These are phyloP conservation scores for Pyrenophora seminiperda DNA, from an alignment of 2,329 filamentous ascomycete species.

Conservation along the genomic window DNA sequence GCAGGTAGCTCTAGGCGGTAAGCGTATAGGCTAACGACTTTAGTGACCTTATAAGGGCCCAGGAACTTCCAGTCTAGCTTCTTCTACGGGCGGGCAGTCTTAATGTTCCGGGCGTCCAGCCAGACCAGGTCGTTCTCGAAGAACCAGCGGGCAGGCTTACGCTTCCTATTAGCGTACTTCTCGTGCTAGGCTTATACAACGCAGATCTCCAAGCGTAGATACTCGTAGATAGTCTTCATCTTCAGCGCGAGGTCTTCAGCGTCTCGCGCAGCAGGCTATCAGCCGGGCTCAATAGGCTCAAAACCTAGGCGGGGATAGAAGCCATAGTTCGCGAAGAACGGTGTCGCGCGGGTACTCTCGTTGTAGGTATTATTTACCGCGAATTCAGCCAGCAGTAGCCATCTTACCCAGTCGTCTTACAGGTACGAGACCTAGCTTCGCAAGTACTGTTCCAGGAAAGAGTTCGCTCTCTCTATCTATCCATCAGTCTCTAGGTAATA, in stretches of 20 bases:
- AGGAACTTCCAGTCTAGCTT: not conserved
- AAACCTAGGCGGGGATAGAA: not conserved
- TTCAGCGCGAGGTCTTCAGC: not conserved
- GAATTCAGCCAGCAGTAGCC: not conserved
- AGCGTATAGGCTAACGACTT: not conserved
- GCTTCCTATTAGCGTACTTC: not conserved
- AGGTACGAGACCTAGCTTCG: not conserved
- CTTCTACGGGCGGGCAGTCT: not conserved
- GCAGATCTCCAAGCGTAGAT: too few relatives aligned
- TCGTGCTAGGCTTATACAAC: not conserved
- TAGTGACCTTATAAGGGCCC: not conserved
- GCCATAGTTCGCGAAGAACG: not conserved
- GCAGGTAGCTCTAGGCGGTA: not conserved
- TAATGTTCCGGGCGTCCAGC: not conserved
- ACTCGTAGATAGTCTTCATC: not conserved
- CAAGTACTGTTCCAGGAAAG: not conserved
- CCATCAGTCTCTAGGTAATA: not conserved
- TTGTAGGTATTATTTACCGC: not conserved
- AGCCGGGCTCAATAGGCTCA: not conserved
- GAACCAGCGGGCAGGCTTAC: not conserved
- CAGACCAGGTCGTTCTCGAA: not conserved
- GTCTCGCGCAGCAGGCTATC: not conserved
- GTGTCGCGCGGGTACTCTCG: not conserved
- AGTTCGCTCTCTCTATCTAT: not conserved
- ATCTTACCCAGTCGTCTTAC: not conserved